These are phyloP conservation scores for Aspergillus tanneri DNA, from an alignment of 2,329 filamentous ascomycete species.

Conservation along the genomic window DNA sequence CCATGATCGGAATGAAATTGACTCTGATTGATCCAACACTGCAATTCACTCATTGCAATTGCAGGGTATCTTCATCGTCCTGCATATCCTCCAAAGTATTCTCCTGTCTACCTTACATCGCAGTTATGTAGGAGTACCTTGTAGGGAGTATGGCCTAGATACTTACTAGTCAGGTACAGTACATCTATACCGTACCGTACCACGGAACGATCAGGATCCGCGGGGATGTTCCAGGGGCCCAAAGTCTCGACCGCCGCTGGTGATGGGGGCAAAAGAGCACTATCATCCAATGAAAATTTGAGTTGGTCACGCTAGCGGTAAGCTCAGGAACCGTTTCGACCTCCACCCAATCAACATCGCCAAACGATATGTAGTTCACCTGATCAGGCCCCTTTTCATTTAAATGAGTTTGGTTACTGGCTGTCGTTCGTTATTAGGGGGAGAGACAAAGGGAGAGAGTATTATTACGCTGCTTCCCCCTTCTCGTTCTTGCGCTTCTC, in stretches of 20 bases:
- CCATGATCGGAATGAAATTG: constrained; percentile 3
- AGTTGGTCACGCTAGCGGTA: not conserved
- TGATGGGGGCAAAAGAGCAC: constrained; percentile 1
- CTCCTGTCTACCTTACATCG: no score
- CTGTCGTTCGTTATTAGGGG: not conserved
- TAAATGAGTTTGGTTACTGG: constrained; percentile 13
- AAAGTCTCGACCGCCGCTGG: constrained; percentile 12
- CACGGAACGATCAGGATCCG: constrained; percentile 8
- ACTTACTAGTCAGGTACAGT: not conserved
- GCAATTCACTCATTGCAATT: not conserved
- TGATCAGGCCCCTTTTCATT: constrained; percentile 25
- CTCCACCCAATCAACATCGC: constrained; percentile 12
- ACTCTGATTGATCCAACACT: not conserved
- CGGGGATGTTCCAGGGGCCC: constrained; percentile 9
- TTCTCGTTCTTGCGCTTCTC: constrained; percentile 3
- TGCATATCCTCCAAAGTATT: not conserved
- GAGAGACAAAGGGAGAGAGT: not conserved
- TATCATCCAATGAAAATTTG: constrained; percentile 11
- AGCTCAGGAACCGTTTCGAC: constrained; percentile 20
- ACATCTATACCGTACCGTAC: constrained; percentile 11
- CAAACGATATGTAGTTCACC: constrained; percentile 8
- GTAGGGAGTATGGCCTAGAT: no score
- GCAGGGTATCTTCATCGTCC: not conserved
- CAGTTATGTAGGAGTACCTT: not conserved
- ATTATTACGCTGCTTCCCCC: constrained; percentile 12